phyloP scores from a whole-genome alignment of 192 early-diverging fungal species.

The Backusella luteola region DNA sequence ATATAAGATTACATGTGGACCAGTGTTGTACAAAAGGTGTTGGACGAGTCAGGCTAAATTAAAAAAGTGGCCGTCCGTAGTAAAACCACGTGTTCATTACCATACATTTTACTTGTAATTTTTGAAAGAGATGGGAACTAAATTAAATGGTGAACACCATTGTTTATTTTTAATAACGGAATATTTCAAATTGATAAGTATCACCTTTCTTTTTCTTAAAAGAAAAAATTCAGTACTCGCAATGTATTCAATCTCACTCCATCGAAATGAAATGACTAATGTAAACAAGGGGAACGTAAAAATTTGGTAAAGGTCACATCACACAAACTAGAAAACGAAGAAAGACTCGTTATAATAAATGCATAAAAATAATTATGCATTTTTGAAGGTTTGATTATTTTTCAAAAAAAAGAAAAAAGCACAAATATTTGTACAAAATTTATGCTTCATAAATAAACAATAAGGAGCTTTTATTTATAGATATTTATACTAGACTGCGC shows the following conservation, averaged over 20 bases:
- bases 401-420: neutral
- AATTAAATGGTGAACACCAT: neutral
- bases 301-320: neutral
- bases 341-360: neutral
- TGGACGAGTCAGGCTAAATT: slow-evolving; percentile 2
- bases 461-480: neutral
- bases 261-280: neutral
- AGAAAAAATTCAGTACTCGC: neutral
- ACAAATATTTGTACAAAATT: neutral
- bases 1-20: neutral
- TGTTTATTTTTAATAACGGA: neutral
- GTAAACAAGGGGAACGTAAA: neutral
- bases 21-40: neutral
- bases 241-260: neutral
- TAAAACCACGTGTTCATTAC: neutral
- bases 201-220: neutral
- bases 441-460: neutral
- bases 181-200: neutral
- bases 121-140: slow-evolving; percentile 1
- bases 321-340: neutral
- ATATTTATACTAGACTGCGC: neutral
- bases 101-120: neutral
- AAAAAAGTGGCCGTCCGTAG: neutral
- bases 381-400: neutral
- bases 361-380: no score